Conservation (phyloP, 108 stramenopile species). For the Hondaea fermentalgiana region DNA sequence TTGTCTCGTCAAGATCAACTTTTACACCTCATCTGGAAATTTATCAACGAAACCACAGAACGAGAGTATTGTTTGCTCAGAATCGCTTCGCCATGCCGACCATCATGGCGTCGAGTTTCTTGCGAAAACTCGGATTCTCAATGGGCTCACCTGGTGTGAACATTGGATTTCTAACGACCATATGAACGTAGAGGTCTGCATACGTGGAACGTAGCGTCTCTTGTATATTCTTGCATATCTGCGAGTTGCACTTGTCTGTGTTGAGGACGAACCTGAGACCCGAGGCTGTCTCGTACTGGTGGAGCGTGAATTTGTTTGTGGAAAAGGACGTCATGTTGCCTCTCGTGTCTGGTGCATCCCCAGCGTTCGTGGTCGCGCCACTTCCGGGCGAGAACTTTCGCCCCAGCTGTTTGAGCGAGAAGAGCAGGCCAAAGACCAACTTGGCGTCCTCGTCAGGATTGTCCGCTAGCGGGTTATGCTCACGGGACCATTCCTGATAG, state of each 20-base stretch:
- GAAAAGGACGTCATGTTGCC: not conserved
- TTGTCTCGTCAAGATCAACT: too few species aligned
- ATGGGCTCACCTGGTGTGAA: not conserved
- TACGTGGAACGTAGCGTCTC: not conserved
- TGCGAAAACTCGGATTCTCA: not conserved
- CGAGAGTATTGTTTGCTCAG: not conserved
- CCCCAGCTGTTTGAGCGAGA: constrained; percentile 6
- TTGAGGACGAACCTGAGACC: constrained; percentile 1
- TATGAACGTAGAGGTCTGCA: not conserved
- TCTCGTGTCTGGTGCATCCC: not conserved
- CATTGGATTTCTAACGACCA: not conserved
- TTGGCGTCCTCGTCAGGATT: not conserved
- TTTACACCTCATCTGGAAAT: too few species aligned
- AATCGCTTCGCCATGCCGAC: not conserved
- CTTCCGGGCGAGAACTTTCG: not conserved
- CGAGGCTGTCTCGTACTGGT: not conserved
- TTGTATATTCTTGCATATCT: not conserved
- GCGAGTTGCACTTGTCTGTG: not conserved
- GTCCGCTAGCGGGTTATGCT: constrained; percentile 4
- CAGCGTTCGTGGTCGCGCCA: not conserved
- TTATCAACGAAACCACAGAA: too few species aligned
- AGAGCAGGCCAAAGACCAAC: constrained; percentile 13
- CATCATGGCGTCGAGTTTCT: not conserved
- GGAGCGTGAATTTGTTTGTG: not conserved
- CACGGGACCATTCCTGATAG: constrained; percentile 1